Evolutionary conservation across 495 filamentous ascomycete species (phyloP).

Genomic region (Daldinia childiae): DNA sequence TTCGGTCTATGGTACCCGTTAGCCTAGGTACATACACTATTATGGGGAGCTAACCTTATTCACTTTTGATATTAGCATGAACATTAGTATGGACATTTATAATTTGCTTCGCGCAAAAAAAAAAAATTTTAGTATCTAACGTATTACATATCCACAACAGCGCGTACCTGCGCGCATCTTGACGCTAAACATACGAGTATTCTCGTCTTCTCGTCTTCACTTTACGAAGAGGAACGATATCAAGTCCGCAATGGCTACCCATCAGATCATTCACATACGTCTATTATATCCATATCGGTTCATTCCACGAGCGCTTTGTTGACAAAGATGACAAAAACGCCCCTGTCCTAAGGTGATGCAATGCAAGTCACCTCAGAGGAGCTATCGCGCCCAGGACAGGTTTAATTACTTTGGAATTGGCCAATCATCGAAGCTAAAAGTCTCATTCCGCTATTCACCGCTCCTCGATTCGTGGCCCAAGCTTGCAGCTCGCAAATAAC

Average conservation of each 20-base stretch:
- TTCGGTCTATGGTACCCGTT: background rate
- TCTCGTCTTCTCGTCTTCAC: background rate
- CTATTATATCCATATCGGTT: conserved; percentile 13
- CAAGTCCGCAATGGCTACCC: background rate
- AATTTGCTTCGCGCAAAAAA: background rate
- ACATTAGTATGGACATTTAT: background rate
- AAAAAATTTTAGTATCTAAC: too few species aligned
- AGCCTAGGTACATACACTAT: background rate
- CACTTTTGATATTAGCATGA: background rate
- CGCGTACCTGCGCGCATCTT: background rate
- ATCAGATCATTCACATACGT: conserved; percentile 31
- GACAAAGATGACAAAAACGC: background rate
- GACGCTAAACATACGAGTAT: conserved; percentile 3
- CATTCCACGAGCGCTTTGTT: conserved; percentile 11
- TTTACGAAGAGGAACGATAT: background rate
- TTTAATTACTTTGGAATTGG: conserved; percentile 35
- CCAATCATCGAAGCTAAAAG: conserved; percentile 25
- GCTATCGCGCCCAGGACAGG: conserved; percentile 22
- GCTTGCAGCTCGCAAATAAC: conserved; percentile 17
- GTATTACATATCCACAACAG: background rate
- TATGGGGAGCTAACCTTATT: background rate
- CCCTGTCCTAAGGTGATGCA: conserved; percentile 29
- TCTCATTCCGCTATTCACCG: conserved; percentile 36
- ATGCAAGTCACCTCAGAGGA: conserved; percentile 29
- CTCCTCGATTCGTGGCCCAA: conserved; percentile 27